Evolutionary conservation across 2,329 filamentous ascomycete species (phyloP), one percentile per base, ranked within the genome.

Genomic region (Curvularia lunata): DNA sequence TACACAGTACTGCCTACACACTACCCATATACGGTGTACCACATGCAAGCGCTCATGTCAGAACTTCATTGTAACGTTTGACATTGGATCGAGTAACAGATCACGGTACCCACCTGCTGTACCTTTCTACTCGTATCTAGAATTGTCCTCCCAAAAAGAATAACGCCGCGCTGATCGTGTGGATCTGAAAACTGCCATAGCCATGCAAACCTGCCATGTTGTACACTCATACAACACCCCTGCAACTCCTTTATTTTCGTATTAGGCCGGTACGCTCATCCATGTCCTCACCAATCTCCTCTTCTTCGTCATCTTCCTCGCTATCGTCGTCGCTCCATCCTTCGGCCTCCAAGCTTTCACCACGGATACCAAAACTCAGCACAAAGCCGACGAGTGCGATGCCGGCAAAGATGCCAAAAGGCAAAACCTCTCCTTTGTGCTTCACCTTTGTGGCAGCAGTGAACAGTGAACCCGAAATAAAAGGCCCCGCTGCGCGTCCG

Each of bases 341-440:
- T 19, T 86, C 84, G 3, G 84, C 84, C 70, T 88, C 87, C 1
- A 88, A 76, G 12, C 78, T 79, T 23, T 79, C 78, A 2, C 90
- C 88, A 12, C 86, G 83, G 62, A 98, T 94, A 1, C 90, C 88
- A 58, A 94, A 88, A 56, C 91, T 93, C 27, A 91, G 81, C 1
- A 91, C 60, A 79, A 94, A 97, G 0, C 94, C 95, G 0, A 92
- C 58, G 30, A 96, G 87, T 0, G 91, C 86, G 2, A 98, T 83
- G 0, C 90, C 92, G 0, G 90, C 93, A 73, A 98, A 98, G 0
- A 96, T 76, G 1, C 91, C 91, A 84, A 96, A 99, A 0, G 91
- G 88, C 4, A 98, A 78, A 1, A 88, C 87, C 76, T 97, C 93
- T 1, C 95, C 94, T 70, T 92, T 95, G 2, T 88, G 90, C 10